Base-by-base conservation (phyloP, 108 stramenopile genomes). In the Fistulifera pelliculosa region DNA sequence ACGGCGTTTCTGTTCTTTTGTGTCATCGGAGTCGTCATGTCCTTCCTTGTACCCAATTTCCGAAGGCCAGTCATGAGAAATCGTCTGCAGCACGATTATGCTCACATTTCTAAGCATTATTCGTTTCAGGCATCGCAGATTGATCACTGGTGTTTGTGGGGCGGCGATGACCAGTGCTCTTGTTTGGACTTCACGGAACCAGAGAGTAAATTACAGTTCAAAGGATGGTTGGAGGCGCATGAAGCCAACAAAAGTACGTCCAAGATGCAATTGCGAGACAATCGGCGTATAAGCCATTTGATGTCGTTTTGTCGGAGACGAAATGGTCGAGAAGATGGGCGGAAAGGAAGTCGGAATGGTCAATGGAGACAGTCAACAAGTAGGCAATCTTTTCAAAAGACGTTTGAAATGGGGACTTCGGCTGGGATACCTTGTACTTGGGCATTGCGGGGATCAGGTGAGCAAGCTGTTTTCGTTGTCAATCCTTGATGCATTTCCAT, bases 271-370 rank as follows among this genome's bases (percentile, higher is more conserved):
- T 55, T 39, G 56, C 24, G 0, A 28, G 31, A 4, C 19, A 45
- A 11, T 8, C 7, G 4, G 3, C 19, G 21, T 45, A 60, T 23
- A 50, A 40, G 24, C 49, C 39, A 42, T 56, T 80, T 42, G 81
- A 87, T 70, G 81, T 87, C 12, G 77, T 83, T 27, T 87, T 59
- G 53, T 83, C 42, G 85, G 85, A 1, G 85, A 87, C 60, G 61
- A 68, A 7, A 76, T 79, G 43, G 71, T 73, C 4, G 75, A 87
- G 55, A 74, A 71, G 28, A 60, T 72, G 49, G 69, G 63, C 44
- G 85, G 85, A 13, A 71, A 54, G 0, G 52, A 48, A 15, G 47
- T 27, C 47, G 38, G 21, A 19, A 19, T 14, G 31, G 38, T 25
- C 24, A 28, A 14, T 1, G 51, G 6, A 38, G 42, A 53, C 14